These are phyloP conservation scores for Syzygium oleosum DNA, from an alignment of 345 rosid genomes.

Conservation along the genomic window DNA sequence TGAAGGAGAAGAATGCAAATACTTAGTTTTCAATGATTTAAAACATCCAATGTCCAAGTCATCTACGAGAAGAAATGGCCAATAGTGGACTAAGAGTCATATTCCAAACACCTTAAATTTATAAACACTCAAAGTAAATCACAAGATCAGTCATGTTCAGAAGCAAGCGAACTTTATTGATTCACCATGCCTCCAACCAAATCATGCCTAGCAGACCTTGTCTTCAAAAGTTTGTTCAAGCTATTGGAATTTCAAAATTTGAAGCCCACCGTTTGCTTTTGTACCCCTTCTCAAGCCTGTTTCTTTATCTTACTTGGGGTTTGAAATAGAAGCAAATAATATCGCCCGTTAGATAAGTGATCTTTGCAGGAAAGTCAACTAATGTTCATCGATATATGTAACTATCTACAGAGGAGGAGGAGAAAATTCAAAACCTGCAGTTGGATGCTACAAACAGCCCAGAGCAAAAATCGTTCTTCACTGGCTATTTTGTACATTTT, in stretches of 20 bases:
- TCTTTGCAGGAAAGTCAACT: background rate
- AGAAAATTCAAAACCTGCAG: conserved; percentile 53
- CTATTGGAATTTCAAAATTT: background rate
- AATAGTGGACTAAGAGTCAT: background rate
- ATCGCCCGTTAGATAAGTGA: background rate
- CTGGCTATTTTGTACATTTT: conserved; percentile 93
- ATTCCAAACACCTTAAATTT: background rate
- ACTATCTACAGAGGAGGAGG: background rate
- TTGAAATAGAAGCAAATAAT: background rate
- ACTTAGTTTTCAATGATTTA: background rate
- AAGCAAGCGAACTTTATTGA: background rate
- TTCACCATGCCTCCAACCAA: background rate
- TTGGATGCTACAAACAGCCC: conserved; percentile 99
- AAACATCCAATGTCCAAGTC: background rate
- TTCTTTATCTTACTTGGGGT: background rate
- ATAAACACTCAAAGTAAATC: background rate
- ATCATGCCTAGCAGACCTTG: background rate
- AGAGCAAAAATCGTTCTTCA: conserved; percentile 90
- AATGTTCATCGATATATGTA: background rate
- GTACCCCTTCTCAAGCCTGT: background rate
- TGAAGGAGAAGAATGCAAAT: background rate
- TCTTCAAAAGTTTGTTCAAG: background rate
- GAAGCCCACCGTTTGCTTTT: background rate
- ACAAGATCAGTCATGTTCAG: background rate
- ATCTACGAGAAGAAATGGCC: background rate